Percentiles rank a stretch among this genome's conserved stretches.
phyloP scores from a whole-genome alignment of 331 rosid species.

The Quercus phellos region DNA sequence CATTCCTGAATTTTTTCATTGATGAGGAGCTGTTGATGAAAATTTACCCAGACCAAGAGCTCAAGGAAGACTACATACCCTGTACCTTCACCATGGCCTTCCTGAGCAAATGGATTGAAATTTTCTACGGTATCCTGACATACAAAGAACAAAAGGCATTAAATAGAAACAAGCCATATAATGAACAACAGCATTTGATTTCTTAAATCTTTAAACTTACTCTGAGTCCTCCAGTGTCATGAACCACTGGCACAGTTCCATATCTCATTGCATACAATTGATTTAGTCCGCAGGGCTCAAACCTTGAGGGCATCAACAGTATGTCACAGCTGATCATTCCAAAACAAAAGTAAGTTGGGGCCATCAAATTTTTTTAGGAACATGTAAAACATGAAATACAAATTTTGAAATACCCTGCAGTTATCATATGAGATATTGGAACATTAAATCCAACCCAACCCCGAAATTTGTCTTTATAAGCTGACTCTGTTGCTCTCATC shows the following conservation, averaged over 20 bases:
- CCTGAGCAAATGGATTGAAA: conserved; percentile 63
- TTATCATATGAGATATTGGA: conserved; percentile 78
- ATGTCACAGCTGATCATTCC: conserved; percentile 68
- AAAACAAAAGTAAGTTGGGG: conserved; percentile 27
- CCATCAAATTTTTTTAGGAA: neutral
- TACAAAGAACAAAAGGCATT: conserved; percentile 19
- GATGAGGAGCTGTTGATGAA: neutral
- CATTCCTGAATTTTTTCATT: neutral
- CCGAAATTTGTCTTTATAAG: conserved; percentile 67
- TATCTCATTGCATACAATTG: conserved; percentile 91
- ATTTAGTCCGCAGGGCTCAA: conserved; percentile 89
- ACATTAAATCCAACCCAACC: conserved; percentile 93
- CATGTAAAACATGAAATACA: conserved; percentile 4
- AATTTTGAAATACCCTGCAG: conserved; percentile 62
- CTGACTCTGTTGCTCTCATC: conserved; percentile 74
- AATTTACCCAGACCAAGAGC: neutral
- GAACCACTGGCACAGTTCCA: conserved; percentile 90
- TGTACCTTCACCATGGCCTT: conserved; percentile 58
- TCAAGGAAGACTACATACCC: conserved; percentile 46
- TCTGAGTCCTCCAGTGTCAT: conserved; percentile 81
- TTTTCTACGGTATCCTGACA: conserved; percentile 66
- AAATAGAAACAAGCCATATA: neutral
- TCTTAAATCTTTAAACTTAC: conserved; percentile 44
- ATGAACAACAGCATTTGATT: conserved; percentile 3
- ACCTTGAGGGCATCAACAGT: conserved; percentile 79